Evolutionary conservation across 2,329 filamentous ascomycete genomes (phyloP), one percentile per base, ranked within the genome.

Genomic region (Zymoseptoria crescenta): DNA sequence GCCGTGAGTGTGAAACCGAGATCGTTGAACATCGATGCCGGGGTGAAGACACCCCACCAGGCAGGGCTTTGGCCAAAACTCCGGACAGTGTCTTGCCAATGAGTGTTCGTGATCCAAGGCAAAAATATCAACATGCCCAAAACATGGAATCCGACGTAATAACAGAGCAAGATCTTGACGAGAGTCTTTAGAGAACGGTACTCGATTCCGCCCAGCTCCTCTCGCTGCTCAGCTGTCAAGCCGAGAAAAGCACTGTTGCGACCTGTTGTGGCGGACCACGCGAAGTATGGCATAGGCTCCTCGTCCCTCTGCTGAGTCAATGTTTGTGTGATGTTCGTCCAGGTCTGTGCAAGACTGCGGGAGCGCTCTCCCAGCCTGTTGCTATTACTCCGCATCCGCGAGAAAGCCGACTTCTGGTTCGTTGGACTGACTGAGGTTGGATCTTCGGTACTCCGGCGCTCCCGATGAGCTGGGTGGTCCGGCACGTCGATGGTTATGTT

Each of bases 141-240:
- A 1, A 92, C 67, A 68, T 91, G 89, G 67, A 96, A 96, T 0
- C 87, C 86, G 71, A 91, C 83, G 69, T 88, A 96, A 74, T 97
- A 99, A 7, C 71, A 71, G 2, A 88, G 80, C 20, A 97, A 78
- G 29, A 97, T 85, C 28, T 90, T 72, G 1, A 89, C 89, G 53
- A 99, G 76, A 1, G 91, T 90, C 73, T 96, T 95, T 61, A 99
- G 74, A 0, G 93, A 89, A 5, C 94, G 87, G 70, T 99, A 99
- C 73, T 99, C 94, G 63, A 99, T 96, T 20, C 94, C 94, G 9
- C 94, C 94, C 2, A 99, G 77, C 74, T 99, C 94, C 71, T 99
- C 92, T 65, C 94, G 84, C 74, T 99, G 91, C 64, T 94, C 91
- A 65, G 96, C 88, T 0, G 88, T 89, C 64, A 99, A 75, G 65